Evolutionary conservation across 345 rosid species (phyloP).

Genomic region (Limnanthes douglasii): DNA sequence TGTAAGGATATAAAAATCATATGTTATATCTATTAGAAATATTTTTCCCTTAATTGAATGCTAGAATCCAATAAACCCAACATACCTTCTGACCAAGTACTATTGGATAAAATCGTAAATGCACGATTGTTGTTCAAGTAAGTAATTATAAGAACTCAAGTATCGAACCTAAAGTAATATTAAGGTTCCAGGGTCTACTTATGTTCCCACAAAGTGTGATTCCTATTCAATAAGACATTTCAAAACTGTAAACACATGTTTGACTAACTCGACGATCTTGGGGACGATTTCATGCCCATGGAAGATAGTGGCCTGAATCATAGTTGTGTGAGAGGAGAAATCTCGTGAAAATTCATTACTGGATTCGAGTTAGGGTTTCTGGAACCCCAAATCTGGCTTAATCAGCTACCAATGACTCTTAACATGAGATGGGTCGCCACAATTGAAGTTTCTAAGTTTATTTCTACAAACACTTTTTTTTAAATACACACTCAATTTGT

Average conservation of each 20-base stretch:
- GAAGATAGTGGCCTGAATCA: constrained; percentile 84
- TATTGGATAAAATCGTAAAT: too few species aligned
- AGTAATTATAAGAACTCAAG: too few species aligned
- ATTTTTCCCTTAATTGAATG: too few species aligned
- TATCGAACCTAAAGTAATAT: too few species aligned
- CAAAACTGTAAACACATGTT: constrained; percentile 62
- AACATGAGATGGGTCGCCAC: constrained; percentile 14
- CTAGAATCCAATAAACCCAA: too few species aligned
- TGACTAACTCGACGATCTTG: constrained; percentile 93
- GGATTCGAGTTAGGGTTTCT: constrained; percentile 11
- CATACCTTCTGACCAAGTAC: too few species aligned
- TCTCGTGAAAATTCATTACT: constrained; percentile 21
- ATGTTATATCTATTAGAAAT: too few species aligned
- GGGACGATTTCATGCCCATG: constrained; percentile 99
- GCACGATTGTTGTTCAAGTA: too few species aligned
- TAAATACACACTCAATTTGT: too few species aligned
- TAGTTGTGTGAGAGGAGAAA: constrained; percentile 34
- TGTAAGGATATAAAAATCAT: too few species aligned
- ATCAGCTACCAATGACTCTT: constrained; percentile 17
- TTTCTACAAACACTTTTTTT: too few species aligned
- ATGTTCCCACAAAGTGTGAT: constrained; percentile 69
- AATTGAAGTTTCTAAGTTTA: constrained; percentile 4
- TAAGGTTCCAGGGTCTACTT: constrained; percentile 90
- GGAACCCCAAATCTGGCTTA: constrained; percentile 23
- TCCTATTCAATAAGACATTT: constrained; percentile 97